phyloP scores from a whole-genome alignment of 441 rosid genomes.

The Brassica hybrid region DNA sequence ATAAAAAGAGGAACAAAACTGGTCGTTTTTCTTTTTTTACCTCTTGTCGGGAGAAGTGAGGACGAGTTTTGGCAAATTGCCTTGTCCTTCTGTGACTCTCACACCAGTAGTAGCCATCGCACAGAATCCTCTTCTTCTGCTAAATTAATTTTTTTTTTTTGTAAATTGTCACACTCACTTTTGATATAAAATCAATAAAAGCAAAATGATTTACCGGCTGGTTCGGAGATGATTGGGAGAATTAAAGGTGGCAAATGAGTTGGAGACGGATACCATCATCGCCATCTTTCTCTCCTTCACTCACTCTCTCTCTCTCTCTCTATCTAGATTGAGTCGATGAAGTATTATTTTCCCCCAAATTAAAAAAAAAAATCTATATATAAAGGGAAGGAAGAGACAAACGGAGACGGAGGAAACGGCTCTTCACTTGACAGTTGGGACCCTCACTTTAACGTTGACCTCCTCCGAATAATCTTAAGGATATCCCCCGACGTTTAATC shows the following conservation, averaged over 20 bases:
- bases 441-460: constrained; percentile 35
- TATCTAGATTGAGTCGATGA: constrained; percentile 16
- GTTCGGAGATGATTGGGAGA: constrained; percentile 52
- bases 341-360: neutral
- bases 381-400: constrained; percentile 15
- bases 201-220: constrained; percentile 49
- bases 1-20: too few relatives aligned
- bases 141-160: neutral
- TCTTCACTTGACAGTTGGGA: constrained; percentile 16
- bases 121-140: constrained; percentile 52
- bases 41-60: constrained; percentile 79
- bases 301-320: constrained; percentile 13
- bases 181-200: neutral
- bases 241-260: constrained; percentile 51
- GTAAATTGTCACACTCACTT: neutral
- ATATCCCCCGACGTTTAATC: neutral
- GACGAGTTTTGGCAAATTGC: constrained; percentile 83
- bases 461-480: constrained; percentile 22
- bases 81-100: constrained; percentile 78
- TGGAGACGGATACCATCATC: constrained; percentile 55
- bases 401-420: constrained; percentile 14
- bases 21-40: constrained; percentile 26
- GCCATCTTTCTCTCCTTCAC: constrained; percentile 53
- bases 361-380: neutral
- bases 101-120: constrained; percentile 78